Evolutionary conservation across 1,284 basidiomycete species (phyloP), one percentile per base, ranked within the genome.

Genomic region (Amylostereum areolatum): DNA sequence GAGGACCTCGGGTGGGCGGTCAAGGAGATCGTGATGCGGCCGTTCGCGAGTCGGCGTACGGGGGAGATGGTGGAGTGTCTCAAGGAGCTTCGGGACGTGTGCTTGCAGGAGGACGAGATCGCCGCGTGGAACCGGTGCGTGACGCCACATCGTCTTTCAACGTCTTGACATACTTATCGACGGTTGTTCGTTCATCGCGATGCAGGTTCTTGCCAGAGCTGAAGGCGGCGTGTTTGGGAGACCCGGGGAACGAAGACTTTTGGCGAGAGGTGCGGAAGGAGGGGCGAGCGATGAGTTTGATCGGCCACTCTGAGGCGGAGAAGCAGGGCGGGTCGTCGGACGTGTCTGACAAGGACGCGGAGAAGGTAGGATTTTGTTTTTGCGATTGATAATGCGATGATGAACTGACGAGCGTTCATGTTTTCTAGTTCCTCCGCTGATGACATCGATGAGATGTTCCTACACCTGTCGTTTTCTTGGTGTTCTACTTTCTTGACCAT

Each of bases 51-150:
- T 39, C 73, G 81, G 56, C 74, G 89, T 49, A 73, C 73, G 42
- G 69, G 72, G 9, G 87, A 92, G 61, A 74, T 92, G 66, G 49
- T 91, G 30, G 77, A 85, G 42, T 92, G 89, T 65, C 71, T 94
- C 74, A 67, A 67, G 55, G 74, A 68, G 43, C 66, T 93, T 67
- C 75, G 91, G 57, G 70, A 75, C 49, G 79, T 80, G 2, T 45
- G 35, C 42, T 24, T 50, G n/a, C 56, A 86, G 79, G 85, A 90
- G 66, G 85, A 89, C 61, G 85, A 89, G 63, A 77, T 89, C 39
- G 83, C 85, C 46, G 76, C 76, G 25, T 91, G 88, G 88, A 90
- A 91, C 65, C 63, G 62, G 83, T 87, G 52, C 55, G 80, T 72
- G 18, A 33, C 34, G 34, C 24, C 39, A 37, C 29, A 45, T 32